Conservation (phyloP, 345 rosid species). For the Pistacia vera region DNA sequence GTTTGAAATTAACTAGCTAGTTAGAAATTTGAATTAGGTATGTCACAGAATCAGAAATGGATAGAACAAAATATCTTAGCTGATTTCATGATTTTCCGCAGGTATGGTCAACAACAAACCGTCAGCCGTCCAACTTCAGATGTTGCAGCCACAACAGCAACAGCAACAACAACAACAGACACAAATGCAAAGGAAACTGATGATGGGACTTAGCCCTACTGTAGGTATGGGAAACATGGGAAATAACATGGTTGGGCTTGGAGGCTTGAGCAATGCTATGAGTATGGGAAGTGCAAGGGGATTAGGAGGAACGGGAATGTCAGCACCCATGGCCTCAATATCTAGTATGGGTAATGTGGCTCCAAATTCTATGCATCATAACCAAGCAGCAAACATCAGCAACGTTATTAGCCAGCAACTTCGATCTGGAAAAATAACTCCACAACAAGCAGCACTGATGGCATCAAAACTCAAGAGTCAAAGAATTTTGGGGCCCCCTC, state of each 20-base stretch:
- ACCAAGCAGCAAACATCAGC: constrained; percentile 48
- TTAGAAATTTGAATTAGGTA: no score
- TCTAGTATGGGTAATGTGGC: constrained; percentile 61
- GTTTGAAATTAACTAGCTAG: no score
- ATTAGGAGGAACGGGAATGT: constrained; percentile 65
- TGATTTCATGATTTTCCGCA: no score
- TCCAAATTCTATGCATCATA: constrained; percentile 63
- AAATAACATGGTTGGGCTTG: constrained; percentile 60
- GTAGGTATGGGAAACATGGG: constrained; percentile 69
- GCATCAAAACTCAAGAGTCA: constrained; percentile 38
- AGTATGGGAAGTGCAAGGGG: constrained; percentile 72
- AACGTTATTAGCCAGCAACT: constrained; percentile 64
- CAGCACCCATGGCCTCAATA: constrained; percentile 69
- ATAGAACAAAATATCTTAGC: no score
- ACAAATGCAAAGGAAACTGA: constrained; percentile 63
- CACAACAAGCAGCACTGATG: constrained; percentile 36
- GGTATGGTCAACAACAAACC: constrained; percentile 56
- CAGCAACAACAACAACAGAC: constrained; percentile 44
- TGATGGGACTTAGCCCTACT: constrained; percentile 71
- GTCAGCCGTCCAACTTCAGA: constrained; percentile 68
- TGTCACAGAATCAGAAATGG: no score
- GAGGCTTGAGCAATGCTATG: constrained; percentile 58
- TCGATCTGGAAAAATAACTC: constrained; percentile 46
- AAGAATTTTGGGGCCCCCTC: constrained; percentile 54
- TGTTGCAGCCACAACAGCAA: constrained; percentile 61